phyloP scores from a whole-genome alignment of 2,329 filamentous ascomycete species.

The Lecanicillium sp. region DNA sequence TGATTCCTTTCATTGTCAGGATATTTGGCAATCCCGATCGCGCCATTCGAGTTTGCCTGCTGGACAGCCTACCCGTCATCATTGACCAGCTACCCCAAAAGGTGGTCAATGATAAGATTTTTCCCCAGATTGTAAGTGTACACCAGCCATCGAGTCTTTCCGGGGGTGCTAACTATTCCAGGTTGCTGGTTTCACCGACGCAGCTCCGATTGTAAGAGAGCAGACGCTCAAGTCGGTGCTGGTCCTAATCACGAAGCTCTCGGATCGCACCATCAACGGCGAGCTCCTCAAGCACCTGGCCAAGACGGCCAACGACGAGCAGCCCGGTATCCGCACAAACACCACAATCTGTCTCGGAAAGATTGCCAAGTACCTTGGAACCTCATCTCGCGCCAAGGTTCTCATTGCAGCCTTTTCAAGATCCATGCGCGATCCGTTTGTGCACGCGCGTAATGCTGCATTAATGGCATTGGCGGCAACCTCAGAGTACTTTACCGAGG shows the following conservation, averaged over 20 bases:
- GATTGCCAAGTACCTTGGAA: conserved; percentile 82
- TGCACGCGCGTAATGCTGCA: conserved; percentile 86
- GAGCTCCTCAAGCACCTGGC: conserved; percentile 86
- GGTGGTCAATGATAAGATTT: conserved; percentile 92
- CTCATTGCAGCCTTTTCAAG: conserved; percentile 87
- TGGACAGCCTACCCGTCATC: conserved; percentile 85
- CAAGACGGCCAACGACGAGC: conserved; percentile 95
- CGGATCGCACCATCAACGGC: conserved; percentile 87
- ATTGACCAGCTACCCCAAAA: conserved; percentile 86
- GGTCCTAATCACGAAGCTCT: conserved; percentile 79
- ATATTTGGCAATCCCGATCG: conserved; percentile 88
- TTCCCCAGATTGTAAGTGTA: conserved; percentile 74
- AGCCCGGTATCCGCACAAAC: conserved; percentile 94
- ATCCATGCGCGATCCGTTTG: conserved; percentile 85
- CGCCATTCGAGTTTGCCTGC: conserved; percentile 80
- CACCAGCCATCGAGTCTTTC: background rate
- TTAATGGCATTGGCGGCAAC: conserved; percentile 83
- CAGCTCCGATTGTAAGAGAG: conserved; percentile 85
- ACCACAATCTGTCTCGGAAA: conserved; percentile 97
- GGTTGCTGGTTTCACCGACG: conserved; percentile 91
- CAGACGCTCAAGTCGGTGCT: conserved; percentile 94
- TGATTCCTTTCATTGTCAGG: conserved; percentile 81
- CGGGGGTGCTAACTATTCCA: conserved; percentile 31
- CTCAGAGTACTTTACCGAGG: conserved; percentile 77
- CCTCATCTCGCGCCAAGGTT: conserved; percentile 76